Conservation (phyloP, 169 alveolate species). For the Cryptosporidium ubiquitum region DNA sequence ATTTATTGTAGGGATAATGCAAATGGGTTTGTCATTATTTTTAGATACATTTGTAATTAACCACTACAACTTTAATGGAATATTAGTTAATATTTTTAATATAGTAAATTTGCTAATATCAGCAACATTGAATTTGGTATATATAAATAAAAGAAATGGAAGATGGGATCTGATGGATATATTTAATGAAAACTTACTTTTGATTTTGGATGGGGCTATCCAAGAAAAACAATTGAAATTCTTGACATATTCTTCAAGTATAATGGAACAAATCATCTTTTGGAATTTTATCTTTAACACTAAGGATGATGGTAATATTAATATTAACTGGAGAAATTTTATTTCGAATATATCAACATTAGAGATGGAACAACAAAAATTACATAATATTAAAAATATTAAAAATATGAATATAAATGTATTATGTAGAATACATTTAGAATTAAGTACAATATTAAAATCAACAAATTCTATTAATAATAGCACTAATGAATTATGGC, state of each 20-base stretch:
- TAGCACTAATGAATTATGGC: slow-evolving; percentile 11
- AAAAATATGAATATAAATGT: neutral
- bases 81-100: neutral
- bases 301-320: too few species aligned
- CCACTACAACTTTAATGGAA: neutral
- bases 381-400: neutral
- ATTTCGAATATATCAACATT: slow-evolving; percentile 22
- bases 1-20: neutral
- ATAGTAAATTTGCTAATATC: neutral
- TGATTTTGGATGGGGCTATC: neutral
- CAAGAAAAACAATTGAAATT: slow-evolving; percentile 28
- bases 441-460: neutral
- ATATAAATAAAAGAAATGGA: neutral
- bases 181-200: neutral
- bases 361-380: slow-evolving; percentile 53
- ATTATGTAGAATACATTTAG: slow-evolving; percentile 34
- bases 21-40: neutral
- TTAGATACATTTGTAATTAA: slow-evolving; percentile 2
- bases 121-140: neutral
- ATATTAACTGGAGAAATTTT: neutral
- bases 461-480: neutral
- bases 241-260: neutral
- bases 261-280: neutral
- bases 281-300: neutral
- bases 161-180: neutral